Evolutionary conservation across 441 rosid species (phyloP), one percentile per base, ranked within the genome.

Genomic region (Arabidopsis lyrata): DNA sequence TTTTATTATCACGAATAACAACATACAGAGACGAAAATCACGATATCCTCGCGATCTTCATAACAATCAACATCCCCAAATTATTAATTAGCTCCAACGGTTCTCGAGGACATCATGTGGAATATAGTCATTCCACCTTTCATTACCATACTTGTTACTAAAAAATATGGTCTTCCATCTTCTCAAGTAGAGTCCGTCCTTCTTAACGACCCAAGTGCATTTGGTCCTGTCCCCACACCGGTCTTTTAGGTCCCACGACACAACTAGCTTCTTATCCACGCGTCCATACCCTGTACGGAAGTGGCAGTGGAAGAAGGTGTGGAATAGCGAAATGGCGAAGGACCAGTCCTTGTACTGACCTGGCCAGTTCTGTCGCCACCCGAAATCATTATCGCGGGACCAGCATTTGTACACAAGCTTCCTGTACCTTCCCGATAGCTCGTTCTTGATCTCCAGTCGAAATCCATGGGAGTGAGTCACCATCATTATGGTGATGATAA

Each of bases 391-490:
- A 64, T 77, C 77, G 2, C 77, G 68, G n/a, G 80, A 77, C 80
- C 77, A 77, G 29, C 80, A 72, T 50, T 77, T 52, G 77, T 77
- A 77, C 47, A 61, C 77, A 60, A 77, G 80, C 58, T 22, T 77
- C 15, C 77, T 66, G 55, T 72, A 72, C 15, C 73, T 65, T 24
- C 80, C 80, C 1, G 70, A 24, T 52, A 77, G 69, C 41, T 77
- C 77, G 73, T 77, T 77, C 11, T 6, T 60, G n/a, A 77, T 72
- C 73, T 72, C 73, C 1, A 77, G 80, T 31, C 66, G 27, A 72
- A 60, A 77, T 66, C 80, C 80, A 66, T 77, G 77, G 80, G 77
- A 60, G 73, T 77, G 77, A 71, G 68, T 65, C 80, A 77, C 68
- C 69, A 29, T 48, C 36, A 77, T 24, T 61, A 60, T 24, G 50